Evolutionary conservation across 495 filamentous ascomycete genomes (phyloP), one percentile per base, ranked within the genome.

Genomic region (Neurospora discreta): DNA sequence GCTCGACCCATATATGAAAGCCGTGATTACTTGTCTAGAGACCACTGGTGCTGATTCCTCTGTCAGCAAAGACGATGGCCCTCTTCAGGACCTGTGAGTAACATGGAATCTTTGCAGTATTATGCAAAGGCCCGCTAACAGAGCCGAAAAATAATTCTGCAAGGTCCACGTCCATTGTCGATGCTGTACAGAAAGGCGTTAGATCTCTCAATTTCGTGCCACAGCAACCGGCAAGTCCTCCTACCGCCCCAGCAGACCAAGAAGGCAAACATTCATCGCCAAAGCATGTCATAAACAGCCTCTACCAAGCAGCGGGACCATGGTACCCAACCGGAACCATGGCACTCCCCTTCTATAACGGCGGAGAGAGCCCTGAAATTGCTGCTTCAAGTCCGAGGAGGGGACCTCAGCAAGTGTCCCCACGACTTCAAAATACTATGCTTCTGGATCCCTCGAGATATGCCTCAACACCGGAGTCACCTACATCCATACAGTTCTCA

Each of bases 1-100:
- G 11, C 70, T 79, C 0, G 72, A 39, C 1, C 30, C 68, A 6
- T 79, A 75, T 26, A 44, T 79, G 26, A 68, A 75, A 11, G 72
- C 72, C 15, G 67, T 79, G 11, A 36, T 72, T 36, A 60, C 70
- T n/a, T 73, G 73, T 18, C 11, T 69, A 7, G 68, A 73, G 39
- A 20, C 16, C 15, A 44, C 44, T 18, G 8, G 39, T 39, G 58
- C 30, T 9, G 44, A 44, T 11, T 39, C 16, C 38, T 42, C 42
- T 26, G 52, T 65, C 2, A 65, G 33, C 15, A 65, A 33, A 36
- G 52, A 18, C 6, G 26, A 10, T 33, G 26, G 52, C 15, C 15
- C 26, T 60, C 26, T 26, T 26, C 33, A 65, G 18, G 52, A 65
- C 7, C 52, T 16, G 52, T 65, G 30, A 65, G 52, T 36, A 26